Conservation (phyloP, 2,329 filamentous ascomycete species). For the Neopestalotiopsis rosae region DNA sequence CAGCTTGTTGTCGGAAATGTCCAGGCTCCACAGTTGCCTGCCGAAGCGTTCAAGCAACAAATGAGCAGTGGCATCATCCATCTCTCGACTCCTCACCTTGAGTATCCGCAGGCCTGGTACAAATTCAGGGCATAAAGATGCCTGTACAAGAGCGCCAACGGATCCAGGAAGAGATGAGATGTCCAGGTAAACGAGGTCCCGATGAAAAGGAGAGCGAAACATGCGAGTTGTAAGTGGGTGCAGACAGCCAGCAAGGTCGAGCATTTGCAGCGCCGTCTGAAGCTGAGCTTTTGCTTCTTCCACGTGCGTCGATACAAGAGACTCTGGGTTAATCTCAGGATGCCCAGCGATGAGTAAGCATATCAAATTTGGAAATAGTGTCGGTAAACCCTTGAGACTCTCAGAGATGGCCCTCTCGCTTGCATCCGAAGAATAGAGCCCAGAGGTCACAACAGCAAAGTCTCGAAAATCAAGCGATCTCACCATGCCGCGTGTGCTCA, state of each 20-base stretch:
- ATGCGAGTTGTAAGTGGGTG: slow-evolving; percentile 46
- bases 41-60: slow-evolving; percentile 40
- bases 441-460: slow-evolving; percentile 45
- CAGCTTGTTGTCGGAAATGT: slow-evolving; percentile 58
- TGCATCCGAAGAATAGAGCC: slow-evolving; percentile 46
- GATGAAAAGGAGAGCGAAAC: slow-evolving; percentile 43
- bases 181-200: slow-evolving; percentile 56
- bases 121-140: slow-evolving; percentile 36
- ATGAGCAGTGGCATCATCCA: slow-evolving; percentile 46
- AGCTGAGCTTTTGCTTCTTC: slow-evolving; percentile 7
- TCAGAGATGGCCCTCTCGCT: slow-evolving; percentile 42
- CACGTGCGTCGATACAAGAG: slow-evolving; percentile 33
- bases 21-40: slow-evolving; percentile 60
- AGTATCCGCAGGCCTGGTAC: slow-evolving; percentile 57
- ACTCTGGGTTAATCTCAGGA: slow-evolving; percentile 47
- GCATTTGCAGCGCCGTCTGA: slow-evolving; percentile 39
- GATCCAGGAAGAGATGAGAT: slow-evolving; percentile 55
- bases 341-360: slow-evolving; percentile 56
- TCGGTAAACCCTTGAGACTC: slow-evolving; percentile 44
- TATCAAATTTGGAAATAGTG: slow-evolving; percentile 48
- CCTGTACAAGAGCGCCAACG: slow-evolving; percentile 40
- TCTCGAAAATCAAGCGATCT: slow-evolving; percentile 53
- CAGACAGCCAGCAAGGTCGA: slow-evolving; percentile 51
- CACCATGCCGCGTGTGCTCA: slow-evolving; percentile 48
- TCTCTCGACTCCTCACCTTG: slow-evolving; percentile 52